Conservation (phyloP, 1,139 yeast genomes). For the Scheffersomyces illinoinensis region DNA sequence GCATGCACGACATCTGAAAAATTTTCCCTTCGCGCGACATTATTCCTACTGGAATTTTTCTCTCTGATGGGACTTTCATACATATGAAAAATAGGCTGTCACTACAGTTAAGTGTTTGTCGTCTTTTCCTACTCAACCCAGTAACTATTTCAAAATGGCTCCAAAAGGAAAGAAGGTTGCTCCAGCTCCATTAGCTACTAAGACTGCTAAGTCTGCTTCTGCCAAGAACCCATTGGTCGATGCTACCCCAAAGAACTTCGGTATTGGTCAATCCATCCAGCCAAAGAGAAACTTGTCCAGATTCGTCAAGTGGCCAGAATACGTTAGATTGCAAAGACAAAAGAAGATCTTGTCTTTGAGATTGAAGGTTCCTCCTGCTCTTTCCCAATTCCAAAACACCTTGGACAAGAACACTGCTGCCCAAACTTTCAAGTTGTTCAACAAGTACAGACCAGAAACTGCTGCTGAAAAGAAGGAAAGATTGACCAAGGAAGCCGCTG, state of each 20-base stretch:
- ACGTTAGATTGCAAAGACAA: constrained; percentile 96
- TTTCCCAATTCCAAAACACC: constrained; percentile 92
- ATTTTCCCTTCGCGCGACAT: neutral
- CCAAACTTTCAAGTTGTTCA: constrained; percentile 92
- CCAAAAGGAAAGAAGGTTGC: constrained; percentile 47
- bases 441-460: constrained; percentile 99
- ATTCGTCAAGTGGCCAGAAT: constrained; percentile 98
- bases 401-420: constrained; percentile 98
- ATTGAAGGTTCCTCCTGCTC: constrained; percentile 98
- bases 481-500: constrained; percentile 98
- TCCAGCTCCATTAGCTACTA: constrained; percentile 53
- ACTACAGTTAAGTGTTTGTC: neutral
- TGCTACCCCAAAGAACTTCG: constrained; percentile 89
- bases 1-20: neutral
- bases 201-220: constrained; percentile 22
- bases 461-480: constrained; percentile 97
- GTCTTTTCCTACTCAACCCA: neutral
- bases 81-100: neutral
- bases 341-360: constrained; percentile 92
- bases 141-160: constrained; percentile 5
- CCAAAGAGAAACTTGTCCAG: constrained; percentile 96
- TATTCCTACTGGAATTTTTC: neutral
- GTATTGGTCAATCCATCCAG: constrained; percentile 93
- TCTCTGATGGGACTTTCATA: neutral
- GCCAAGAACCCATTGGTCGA: constrained; percentile 66